These are phyloP conservation scores for Mucuna pruriens DNA, from an alignment of 306 rosid genomes.

Conservation along the genomic window DNA sequence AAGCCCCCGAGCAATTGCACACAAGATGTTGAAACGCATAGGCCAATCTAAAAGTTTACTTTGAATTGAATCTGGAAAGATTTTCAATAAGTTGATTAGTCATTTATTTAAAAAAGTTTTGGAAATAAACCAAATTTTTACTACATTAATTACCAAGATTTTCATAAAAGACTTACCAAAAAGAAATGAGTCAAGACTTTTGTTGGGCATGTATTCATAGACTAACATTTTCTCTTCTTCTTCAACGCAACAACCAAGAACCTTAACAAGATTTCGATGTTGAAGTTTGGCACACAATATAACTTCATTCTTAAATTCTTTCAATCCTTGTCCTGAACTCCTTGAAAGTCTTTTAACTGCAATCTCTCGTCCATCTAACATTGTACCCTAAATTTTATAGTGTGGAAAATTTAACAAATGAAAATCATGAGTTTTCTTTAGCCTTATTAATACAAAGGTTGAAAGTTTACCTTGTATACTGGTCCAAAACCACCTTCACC, in stretches of 20 bases:
- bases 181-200: background rate
- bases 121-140: background rate
- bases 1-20: constrained; percentile 26
- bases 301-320: constrained; percentile 23
- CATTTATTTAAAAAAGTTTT: background rate
- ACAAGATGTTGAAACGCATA: background rate
- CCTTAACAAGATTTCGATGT: constrained; percentile 15
- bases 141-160: background rate
- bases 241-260: constrained; percentile 1
- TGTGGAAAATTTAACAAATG: background rate
- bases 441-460: background rate
- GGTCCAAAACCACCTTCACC: constrained; percentile 4
- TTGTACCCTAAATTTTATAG: background rate
- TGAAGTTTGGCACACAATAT: background rate
- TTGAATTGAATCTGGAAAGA: background rate
- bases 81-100: background rate
- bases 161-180: background rate
- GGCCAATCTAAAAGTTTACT: background rate
- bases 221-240: background rate
- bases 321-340: background rate
- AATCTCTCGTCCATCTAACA: background rate
- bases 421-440: background rate
- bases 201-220: constrained; percentile 19
- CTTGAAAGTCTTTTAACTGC: constrained; percentile 20
- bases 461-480: background rate